Evolutionary conservation across 1,139 yeast species (phyloP), one percentile per base, ranked within the genome.

Genomic region (Spencermartinsiella ligniputridi): DNA sequence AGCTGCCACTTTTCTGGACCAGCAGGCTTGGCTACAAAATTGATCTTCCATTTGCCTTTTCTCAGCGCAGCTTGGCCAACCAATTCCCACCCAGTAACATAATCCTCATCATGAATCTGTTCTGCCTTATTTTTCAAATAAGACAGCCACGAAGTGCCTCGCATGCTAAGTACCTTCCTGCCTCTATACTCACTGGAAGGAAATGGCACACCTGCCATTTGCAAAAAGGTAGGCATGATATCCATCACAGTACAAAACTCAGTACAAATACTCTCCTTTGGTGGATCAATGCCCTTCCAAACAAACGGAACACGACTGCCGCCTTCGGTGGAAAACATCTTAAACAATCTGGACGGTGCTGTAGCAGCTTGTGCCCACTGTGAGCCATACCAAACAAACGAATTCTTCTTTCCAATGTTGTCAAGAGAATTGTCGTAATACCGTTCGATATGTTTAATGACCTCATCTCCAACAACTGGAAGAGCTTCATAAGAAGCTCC

Each of bases 321-420:
- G 32, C 82, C 82, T 57, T 77, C 81, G 5, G 68, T 57, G 0
- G 78, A 67, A 73, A 77, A 75, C 64, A 65, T 66, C 53, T 76
- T 77, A 57, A 69, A 75, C 73, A 74, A 72, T 44, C 70, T 64
- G 34, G 71, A 65, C 3, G 81, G 81, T 2, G 81, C 78, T 15
- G 81, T 76, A 3, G 81, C 79, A n/a, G 81, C 82, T 51, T 77
- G 81, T 0, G 82, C 82, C 82, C 82, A 77, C 54, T 77, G 74
- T 47, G 78, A 79, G 1, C 76, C 74, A 50, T 77, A 78, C 68
- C 72, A 73, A 6, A 69, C 71, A 54, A 75, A 77, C 1, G 79
- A 74, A 51, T 76, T 63, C 38, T 53, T 52, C 30, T 67, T 68
- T 3, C 82, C 82, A 47, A 77, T 67, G 55, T 76, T 77, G 2